These are phyloP conservation scores for Cyclotella distinguenda DNA, from an alignment of 108 stramenopile species.

Conservation along the genomic window DNA sequence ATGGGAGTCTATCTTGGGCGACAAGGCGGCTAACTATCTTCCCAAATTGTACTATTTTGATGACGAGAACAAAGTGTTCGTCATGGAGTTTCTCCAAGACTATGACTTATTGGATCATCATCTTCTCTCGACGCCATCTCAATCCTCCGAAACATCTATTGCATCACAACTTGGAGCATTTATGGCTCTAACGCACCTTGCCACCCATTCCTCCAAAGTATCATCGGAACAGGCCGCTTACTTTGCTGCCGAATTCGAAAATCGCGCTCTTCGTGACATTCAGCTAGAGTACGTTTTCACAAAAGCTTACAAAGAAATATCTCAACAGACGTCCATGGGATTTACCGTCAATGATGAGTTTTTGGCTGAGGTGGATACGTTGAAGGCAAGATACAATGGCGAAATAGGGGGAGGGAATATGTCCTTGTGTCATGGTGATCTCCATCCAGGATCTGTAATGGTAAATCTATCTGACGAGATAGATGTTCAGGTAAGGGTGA, in stretches of 20 bases:
- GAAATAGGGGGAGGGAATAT: slow-evolving; percentile 35
- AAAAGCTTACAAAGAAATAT: slow-evolving; percentile 76
- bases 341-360: slow-evolving; percentile 57
- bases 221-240: slow-evolving; percentile 45
- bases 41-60: slow-evolving; percentile 78
- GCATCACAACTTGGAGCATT: slow-evolving; percentile 67
- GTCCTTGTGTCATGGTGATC: slow-evolving; percentile 76
- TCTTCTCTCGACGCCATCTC: slow-evolving; percentile 50
- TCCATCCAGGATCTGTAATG: slow-evolving; percentile 86
- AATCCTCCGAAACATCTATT: slow-evolving; percentile 33
- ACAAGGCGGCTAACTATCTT: slow-evolving; percentile 50
- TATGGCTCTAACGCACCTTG: slow-evolving; percentile 73
- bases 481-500: slow-evolving; percentile 51
- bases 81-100: slow-evolving; percentile 84
- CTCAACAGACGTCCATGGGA: slow-evolving; percentile 61
- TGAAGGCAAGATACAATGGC: slow-evolving; percentile 71
- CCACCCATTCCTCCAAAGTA: slow-evolving; percentile 63
- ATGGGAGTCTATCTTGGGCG: slow-evolving; percentile 59
- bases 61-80: slow-evolving; percentile 63
- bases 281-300: slow-evolving; percentile 83
- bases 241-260: slow-evolving; percentile 64
- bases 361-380: slow-evolving; percentile 55
- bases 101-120: slow-evolving; percentile 71
- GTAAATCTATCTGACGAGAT: slow-evolving; percentile 34
- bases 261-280: slow-evolving; percentile 74